Base-by-base conservation (phyloP, 192 early-diverging fungal genomes). In the Coemansia sp. region DNA sequence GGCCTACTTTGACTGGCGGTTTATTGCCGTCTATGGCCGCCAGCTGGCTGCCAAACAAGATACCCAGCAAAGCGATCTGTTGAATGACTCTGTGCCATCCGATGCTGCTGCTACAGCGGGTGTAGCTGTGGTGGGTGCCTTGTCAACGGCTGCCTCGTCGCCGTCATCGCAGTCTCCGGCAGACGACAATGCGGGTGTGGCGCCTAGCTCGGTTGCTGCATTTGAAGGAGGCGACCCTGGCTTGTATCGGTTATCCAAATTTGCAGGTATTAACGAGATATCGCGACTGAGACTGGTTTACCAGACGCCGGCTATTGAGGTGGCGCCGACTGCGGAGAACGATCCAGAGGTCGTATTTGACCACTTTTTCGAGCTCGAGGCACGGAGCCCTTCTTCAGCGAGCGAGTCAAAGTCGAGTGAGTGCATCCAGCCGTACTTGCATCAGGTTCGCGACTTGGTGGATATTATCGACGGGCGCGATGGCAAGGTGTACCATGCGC, bases 1-100 rank as follows among this genome's bases (percentile, higher is more conserved):
- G 58, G 79, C 79, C 0, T 82, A 76, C 47, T 76, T 59, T 47
- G 79, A 82, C 53, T 82, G 74, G 73, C 66, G 79, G 8, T 82
- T 73, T 31, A 39, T 55, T 8, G 56, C 69, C 3, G 52, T 55
- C 2, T 55, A 31, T 28, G 52, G 28, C 28, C 52, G 33, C 28
- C 37, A 23, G 12, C 25, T 18, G 26, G 37, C 57, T 45, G 45
- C 9, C 26, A 47, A 36, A 8, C n/a, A 52, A 12, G 21, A 65
- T 1, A 1, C 20, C 18, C 47, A 31, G 31, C 31, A 12, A 26
- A 43, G 37, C 57, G 6, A 20, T n/a, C 31, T 12, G 25, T 26
- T 18, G 7, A 55, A 55, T 55, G 52, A 13, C 26, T 55, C 52
- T 6, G 52, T 55, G 14, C 52, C 52, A 1, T 55, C 52, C 6